Conservation (phyloP, 805 yeast genomes). For the Kuraishia molischiana region DNA sequence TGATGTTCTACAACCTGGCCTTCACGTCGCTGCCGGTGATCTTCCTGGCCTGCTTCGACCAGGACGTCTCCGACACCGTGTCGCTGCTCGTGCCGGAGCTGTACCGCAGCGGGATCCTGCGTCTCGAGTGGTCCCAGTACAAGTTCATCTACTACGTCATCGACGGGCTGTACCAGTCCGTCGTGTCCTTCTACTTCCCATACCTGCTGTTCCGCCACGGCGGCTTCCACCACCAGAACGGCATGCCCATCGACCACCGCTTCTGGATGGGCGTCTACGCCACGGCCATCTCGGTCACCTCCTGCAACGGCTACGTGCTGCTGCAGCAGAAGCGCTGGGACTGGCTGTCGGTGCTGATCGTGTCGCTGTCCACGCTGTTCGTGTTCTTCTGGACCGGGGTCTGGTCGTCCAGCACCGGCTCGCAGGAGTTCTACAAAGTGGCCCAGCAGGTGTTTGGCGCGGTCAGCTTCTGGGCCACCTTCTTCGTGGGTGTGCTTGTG, state of each 20-base stretch:
- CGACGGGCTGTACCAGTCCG: slow-evolving; percentile 69
- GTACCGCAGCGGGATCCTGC: slow-evolving; percentile 56
- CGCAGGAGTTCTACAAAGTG: slow-evolving; percentile 54
- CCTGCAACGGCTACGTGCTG: slow-evolving; percentile 58
- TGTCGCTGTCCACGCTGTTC: slow-evolving; percentile 43
- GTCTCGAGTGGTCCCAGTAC: slow-evolving; percentile 50
- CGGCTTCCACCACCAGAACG: slow-evolving; percentile 26
- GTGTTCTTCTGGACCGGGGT: slow-evolving; percentile 75
- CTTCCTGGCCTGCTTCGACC: slow-evolving; percentile 63
- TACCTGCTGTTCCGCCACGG: slow-evolving; percentile 45
- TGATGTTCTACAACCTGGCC: slow-evolving; percentile 73
- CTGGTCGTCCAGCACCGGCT: slow-evolving; percentile 45
- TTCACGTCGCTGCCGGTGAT: slow-evolving; percentile 76
- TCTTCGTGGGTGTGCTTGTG: slow-evolving; percentile 42
- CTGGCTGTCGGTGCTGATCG: slow-evolving; percentile 48
- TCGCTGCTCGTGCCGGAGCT: slow-evolving; percentile 63
- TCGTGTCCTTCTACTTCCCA: slow-evolving; percentile 58
- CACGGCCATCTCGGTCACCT: slow-evolving; percentile 48
- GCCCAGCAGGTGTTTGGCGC: slow-evolving; percentile 58
- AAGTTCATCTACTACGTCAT: slow-evolving; percentile 54
- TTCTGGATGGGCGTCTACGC: slow-evolving; percentile 63
- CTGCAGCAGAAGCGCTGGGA: slow-evolving; percentile 74
- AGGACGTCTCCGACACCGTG: slow-evolving; percentile 60
- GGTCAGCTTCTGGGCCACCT: slow-evolving; percentile 53
- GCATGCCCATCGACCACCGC: slow-evolving; percentile 52